Conservation (phyloP, 2,329 filamentous ascomycete species). For the Colletotrichum sp. region DNA sequence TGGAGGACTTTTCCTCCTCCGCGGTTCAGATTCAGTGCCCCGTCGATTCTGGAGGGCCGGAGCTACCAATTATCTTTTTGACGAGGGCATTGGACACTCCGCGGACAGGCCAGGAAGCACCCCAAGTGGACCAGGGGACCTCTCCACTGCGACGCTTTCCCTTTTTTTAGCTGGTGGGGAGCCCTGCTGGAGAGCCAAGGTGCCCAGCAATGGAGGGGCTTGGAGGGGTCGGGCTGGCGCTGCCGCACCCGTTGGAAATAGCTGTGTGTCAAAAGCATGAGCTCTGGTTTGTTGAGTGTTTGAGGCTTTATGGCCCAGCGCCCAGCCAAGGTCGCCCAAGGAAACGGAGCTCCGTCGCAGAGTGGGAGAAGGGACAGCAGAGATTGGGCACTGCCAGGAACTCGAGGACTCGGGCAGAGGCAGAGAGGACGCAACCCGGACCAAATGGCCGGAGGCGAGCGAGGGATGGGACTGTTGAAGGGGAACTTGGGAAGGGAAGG, state of each 20-base stretch:
- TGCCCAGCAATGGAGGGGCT: background rate
- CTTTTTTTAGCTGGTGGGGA: background rate
- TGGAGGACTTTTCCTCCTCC: slow-evolving; percentile 8
- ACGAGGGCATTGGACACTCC: background rate
- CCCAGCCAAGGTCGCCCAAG: background rate
- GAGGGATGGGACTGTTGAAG: background rate
- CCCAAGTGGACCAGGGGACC: background rate
- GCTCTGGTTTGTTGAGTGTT: slow-evolving; percentile 21
- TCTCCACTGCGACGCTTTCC: slow-evolving; percentile 1
- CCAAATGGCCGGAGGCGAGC: background rate
- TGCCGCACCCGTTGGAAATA: background rate
- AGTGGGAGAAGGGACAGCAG: background rate
- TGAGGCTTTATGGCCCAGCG: slow-evolving; percentile 8
- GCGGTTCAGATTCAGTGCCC: background rate
- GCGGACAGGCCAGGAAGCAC: background rate
- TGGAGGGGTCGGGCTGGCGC: background rate
- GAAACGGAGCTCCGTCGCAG: background rate
- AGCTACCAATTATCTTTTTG: background rate
- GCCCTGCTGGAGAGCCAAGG: background rate
- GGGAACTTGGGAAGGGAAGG: background rate
- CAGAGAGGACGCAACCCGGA: background rate
- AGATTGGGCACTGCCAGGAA: background rate
- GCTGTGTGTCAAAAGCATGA: slow-evolving; percentile 8
- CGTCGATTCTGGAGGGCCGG: background rate
- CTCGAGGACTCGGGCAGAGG: background rate